Evolutionary conservation across 768 basidiomycete species (phyloP), one percentile per base, ranked within the genome.

Genomic region (Kockovaella imperatae): DNA sequence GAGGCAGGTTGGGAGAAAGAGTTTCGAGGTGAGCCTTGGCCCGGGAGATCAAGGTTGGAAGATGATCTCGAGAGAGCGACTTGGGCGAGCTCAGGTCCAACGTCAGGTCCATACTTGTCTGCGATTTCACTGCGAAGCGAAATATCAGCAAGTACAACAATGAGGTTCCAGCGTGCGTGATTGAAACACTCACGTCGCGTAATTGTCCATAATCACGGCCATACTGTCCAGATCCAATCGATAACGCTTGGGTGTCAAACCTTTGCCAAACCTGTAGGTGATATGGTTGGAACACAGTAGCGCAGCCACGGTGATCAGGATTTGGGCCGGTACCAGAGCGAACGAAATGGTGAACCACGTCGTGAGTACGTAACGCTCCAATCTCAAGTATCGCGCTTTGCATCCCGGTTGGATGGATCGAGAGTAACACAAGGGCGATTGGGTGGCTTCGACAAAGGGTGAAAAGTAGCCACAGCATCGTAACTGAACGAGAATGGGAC

Each of bases 201-300:
- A 87, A 50, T 83, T 81, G 54, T 88, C 86, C 83, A 87, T 82
- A 66, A 88, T 85, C 44, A 84, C 77, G 3, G 82, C 83, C 82
- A 87, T 84, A 51, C 78, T 81, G 50, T 76, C 77, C 75, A 79
- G 73, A 72, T 80, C 81, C 36, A 87, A 75, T 29, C 84, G 75
- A 69, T 88, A 87, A 13, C 82, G 80, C 75, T 85, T 84, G 49
- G 85, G 86, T 77, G 83, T 86, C 80, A 87, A 81, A 50, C 86
- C 86, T 74, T 87, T 87, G 8, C 85, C 85, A 68, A 87, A 87
- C 43, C 86, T 77, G 67, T 86, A 87, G 18, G 85, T 87, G 66
- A 88, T 80, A 57, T 87, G 86, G 70, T 86, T 87, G 20, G 81
- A 81, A 67, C 83, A 87, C 42, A 87, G 69, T 46, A 87, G 70